phyloP scores from a whole-genome alignment of 768 basidiomycete genomes.

The Porpolomopsis calyptriformis region DNA sequence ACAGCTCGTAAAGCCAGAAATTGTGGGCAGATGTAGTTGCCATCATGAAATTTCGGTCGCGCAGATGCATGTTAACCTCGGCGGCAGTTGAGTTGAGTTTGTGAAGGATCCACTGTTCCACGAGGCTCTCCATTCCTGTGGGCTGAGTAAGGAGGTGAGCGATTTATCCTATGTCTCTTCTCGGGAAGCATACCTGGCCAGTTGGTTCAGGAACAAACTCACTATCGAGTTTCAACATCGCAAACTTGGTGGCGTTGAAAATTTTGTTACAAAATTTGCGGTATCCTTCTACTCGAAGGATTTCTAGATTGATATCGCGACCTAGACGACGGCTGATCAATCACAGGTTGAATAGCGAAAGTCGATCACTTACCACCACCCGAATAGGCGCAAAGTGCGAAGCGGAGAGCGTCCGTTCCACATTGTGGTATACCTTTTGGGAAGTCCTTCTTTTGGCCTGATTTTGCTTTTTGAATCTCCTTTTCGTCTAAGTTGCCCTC shows the following conservation, averaged over 20 bases:
- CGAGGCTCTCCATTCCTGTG: constrained; percentile 81
- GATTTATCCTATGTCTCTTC: background rate
- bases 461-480: constrained; percentile 82
- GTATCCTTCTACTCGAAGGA: constrained; percentile 92
- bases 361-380: constrained; percentile 52
- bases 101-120: constrained; percentile 92
- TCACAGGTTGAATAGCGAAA: background rate
- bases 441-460: constrained; percentile 98
- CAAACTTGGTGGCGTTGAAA: constrained; percentile 98
- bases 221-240: constrained; percentile 89
- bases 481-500: constrained; percentile 90
- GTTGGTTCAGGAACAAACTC: constrained; percentile 64
- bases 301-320: constrained; percentile 94
- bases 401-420: constrained; percentile 91
- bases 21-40: constrained; percentile 80
- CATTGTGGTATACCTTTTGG: constrained; percentile 99
- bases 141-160: constrained; percentile 36
- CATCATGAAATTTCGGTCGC: constrained; percentile 83
- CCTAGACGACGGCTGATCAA: constrained; percentile 33
- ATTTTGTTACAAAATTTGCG: constrained; percentile 99
- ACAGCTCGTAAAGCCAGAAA: constrained; percentile 99
- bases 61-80: constrained; percentile 66
- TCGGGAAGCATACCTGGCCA: constrained; percentile 42
- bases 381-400: constrained; percentile 91
- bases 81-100: constrained; percentile 76